Evolutionary conservation across 305 asterid species (phyloP).

Genomic region (Fraxinus velutina): DNA sequence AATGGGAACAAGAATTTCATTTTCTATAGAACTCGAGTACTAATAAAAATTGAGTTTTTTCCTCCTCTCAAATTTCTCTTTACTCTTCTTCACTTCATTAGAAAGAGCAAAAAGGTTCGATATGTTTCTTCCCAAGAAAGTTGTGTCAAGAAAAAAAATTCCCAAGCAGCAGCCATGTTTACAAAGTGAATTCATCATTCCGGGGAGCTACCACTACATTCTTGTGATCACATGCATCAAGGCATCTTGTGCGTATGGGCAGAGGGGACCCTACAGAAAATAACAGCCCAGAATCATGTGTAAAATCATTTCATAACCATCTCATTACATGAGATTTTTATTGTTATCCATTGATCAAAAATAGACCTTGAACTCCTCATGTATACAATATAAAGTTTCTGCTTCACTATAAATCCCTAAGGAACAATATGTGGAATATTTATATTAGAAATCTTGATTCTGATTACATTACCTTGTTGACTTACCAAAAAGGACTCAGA

Average conservation of each 20-base stretch:
- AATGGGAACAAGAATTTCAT: neutral
- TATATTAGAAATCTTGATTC: neutral
- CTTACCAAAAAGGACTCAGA: neutral
- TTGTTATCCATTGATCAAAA: neutral
- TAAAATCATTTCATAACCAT: neutral
- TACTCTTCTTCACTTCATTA: neutral
- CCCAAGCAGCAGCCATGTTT: neutral
- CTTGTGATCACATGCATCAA: neutral
- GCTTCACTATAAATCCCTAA: neutral
- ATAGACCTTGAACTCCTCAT: neutral
- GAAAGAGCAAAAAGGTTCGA: neutral
- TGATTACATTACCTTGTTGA: neutral
- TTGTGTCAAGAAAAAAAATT: neutral
- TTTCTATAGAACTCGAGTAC: neutral
- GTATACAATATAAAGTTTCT: neutral
- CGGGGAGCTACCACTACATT: neutral
- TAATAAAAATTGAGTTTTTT: neutral
- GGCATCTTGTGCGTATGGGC: neutral
- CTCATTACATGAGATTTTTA: neutral
- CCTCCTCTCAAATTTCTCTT: neutral
- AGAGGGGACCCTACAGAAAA: neutral
- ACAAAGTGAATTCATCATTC: neutral
- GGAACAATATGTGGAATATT: neutral
- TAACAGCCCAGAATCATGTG: neutral
- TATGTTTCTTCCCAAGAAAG: neutral